Evolutionary conservation across 495 filamentous ascomycete genomes (phyloP).

Genomic region (Clohesyomyces aquaticus): DNA sequence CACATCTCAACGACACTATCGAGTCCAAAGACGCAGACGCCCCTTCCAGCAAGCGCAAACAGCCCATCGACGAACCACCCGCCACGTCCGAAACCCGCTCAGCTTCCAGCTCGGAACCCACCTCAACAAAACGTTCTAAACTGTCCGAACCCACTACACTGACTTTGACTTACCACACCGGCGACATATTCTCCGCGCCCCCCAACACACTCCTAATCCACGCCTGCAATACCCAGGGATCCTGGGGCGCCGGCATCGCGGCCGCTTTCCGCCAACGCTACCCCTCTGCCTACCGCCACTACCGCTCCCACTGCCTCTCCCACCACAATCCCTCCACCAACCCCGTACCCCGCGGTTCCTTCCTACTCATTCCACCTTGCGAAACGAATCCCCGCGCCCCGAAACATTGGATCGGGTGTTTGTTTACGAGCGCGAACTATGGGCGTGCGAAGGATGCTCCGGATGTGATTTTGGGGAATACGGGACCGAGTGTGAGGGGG

Average conservation of each 20-base stretch:
- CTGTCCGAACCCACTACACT: constrained; percentile 5
- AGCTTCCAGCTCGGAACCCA: background rate
- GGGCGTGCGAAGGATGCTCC: constrained; percentile 43
- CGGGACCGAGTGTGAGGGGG: constrained; percentile 43
- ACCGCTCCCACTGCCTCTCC: constrained; percentile 42
- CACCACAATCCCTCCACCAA: constrained; percentile 9
- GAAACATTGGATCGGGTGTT: constrained; percentile 48
- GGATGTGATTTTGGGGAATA: constrained; percentile 42
- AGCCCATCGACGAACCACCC: too few relatives aligned
- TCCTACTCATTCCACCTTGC: constrained; percentile 45
- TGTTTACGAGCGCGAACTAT: constrained; percentile 45
- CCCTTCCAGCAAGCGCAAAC: constrained; percentile 2
- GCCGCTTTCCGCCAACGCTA: constrained; percentile 45
- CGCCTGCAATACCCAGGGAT: constrained; percentile 48
- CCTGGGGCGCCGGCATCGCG: constrained; percentile 49
- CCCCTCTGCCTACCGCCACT: constrained; percentile 42
- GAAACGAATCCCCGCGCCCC: constrained; percentile 18
- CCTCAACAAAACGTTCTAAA: too few relatives aligned
- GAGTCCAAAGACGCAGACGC: background rate
- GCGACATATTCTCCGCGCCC: constrained; percentile 48
- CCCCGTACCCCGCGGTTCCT: constrained; percentile 43
- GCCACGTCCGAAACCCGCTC: background rate
- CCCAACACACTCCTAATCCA: constrained; percentile 48
- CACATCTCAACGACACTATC: background rate
- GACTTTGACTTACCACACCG: constrained; percentile 35